Evolutionary conservation across 352 stramenopile genomes (phyloP).

Genomic region (Pythium chondricola): DNA sequence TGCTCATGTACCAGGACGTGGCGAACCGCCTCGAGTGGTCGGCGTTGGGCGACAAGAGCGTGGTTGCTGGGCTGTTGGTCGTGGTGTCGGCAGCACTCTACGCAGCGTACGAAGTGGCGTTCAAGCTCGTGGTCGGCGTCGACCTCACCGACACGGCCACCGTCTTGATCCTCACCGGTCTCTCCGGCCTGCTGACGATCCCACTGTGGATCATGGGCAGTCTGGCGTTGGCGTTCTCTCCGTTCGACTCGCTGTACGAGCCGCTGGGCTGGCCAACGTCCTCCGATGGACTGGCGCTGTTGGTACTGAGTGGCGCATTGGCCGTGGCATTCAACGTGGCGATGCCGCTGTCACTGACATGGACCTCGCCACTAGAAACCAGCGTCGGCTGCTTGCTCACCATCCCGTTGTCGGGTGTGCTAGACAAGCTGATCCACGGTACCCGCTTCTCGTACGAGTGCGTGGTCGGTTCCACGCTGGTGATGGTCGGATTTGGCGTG

Average conservation of each 20-base stretch:
- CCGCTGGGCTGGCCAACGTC: constrained; percentile 35
- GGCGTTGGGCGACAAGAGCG: constrained; percentile 21
- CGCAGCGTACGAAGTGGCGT: constrained; percentile 39
- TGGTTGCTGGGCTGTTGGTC: constrained; percentile 35
- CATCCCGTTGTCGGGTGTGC: constrained; percentile 40
- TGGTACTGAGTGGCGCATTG: constrained; percentile 28
- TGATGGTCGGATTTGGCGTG: constrained; percentile 42
- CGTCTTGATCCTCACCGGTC: constrained; percentile 36
- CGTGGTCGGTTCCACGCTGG: constrained; percentile 34
- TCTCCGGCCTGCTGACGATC: constrained; percentile 38
- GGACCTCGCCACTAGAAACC: constrained; percentile 49
- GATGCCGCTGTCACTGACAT: constrained; percentile 38
- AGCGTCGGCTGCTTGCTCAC: constrained; percentile 54
- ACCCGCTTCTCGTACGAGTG: constrained; percentile 43
- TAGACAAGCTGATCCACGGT: constrained; percentile 39
- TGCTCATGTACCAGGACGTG: constrained; percentile 37
- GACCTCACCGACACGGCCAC: constrained; percentile 48
- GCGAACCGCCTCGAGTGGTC: constrained; percentile 18
- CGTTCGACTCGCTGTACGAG: constrained; percentile 37
- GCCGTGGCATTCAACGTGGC: constrained; percentile 34
- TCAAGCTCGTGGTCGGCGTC: constrained; percentile 28
- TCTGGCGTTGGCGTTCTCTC: constrained; percentile 28
- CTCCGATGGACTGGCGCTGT: constrained; percentile 27
- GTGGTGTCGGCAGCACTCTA: constrained; percentile 42
- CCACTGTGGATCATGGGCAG: constrained; percentile 42